Evolutionary conservation across 495 filamentous ascomycete genomes (phyloP), one percentile per base, ranked within the genome.

Genomic region (Aspergillus ellipticus): DNA sequence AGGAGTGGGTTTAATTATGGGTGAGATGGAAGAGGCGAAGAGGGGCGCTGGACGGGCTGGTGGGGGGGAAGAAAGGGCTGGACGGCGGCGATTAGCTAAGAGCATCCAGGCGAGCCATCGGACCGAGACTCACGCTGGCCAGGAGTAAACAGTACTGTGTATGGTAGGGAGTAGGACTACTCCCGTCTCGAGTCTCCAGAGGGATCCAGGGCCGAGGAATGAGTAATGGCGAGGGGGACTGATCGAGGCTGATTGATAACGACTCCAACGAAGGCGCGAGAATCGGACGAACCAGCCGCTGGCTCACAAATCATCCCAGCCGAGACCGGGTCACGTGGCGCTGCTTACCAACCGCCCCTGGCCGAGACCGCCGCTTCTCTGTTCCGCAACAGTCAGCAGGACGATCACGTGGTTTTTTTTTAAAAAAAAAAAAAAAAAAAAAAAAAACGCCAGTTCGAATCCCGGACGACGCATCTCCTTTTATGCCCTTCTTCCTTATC

Each of bases 41-140:
- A 60, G 46, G 58, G 56, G 19, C 42, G 52, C 13, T 39, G 35
- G 35, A 37, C 4, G 33, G 35, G 10, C 10, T 2, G 35, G 35
- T 39, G 35, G 35, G 35, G 35, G n/a, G n/a, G 11, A 3, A 10
- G 4, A 4, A 39, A 39, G 13, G 60, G 56, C 60, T 62, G 60
- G 60, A 43, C 43, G 45, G 48, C 21, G 16, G 39, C 24, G 50
- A 63, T 63, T 63, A 63, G 56, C 60, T 63, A 63, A 63, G 53
- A 56, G 2, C 31, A 10, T 5, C 28, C 28, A 8, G 13, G 31
- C 31, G 13, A 33, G 13, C 31, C 31, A 31, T 10, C 28, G 10
- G 5, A 5, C 4, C 28, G 4, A 31, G 10, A 5, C 4, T 10
- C 28, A 31, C 7, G 13, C 31, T 33, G 9, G 13, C 31, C 31